Evolutionary conservation across 2,329 filamentous ascomycete genomes (phyloP).

Genomic region (Botryotinia calthae): DNA sequence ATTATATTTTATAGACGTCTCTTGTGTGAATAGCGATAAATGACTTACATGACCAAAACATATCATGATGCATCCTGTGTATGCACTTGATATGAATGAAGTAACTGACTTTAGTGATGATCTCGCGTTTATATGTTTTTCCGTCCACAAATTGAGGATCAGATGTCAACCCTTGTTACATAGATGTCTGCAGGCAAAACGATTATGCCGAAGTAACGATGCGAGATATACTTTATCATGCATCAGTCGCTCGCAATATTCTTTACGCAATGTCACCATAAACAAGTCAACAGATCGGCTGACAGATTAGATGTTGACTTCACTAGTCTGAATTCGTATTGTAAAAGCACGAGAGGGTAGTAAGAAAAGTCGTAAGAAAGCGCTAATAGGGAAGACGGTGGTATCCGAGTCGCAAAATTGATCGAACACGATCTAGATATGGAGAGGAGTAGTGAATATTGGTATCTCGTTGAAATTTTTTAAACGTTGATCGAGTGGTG

Average conservation of each 20-base stretch:
- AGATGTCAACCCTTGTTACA: not conserved
- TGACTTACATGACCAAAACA: conserved; percentile 6
- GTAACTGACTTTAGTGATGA: conserved; percentile 1
- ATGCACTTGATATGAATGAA: not conserved
- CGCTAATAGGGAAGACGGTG: not conserved
- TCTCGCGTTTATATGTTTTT: conserved; percentile 11
- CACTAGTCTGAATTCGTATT: not conserved
- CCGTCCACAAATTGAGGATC: conserved; percentile 4
- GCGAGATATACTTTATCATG: not conserved
- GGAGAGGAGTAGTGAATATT: not conserved
- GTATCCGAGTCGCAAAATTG: not conserved
- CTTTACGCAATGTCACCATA: conserved; percentile 13
- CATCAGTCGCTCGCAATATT: not conserved
- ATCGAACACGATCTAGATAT: not conserved
- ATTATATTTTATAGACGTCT: conserved; percentile 12
- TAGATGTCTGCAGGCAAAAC: not conserved
- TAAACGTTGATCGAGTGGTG: not conserved
- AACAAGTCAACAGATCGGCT: conserved; percentile 6
- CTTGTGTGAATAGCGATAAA: conserved; percentile 16
- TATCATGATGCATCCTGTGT: conserved; percentile 12
- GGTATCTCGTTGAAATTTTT: not conserved
- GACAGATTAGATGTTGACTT: conserved; percentile 5
- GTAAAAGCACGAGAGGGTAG: not conserved
- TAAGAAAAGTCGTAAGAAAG: not conserved
- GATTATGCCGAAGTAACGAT: conserved; percentile 9